Conservation (phyloP, 73 alveolate species). For the Paramecium caudatum region DNA sequence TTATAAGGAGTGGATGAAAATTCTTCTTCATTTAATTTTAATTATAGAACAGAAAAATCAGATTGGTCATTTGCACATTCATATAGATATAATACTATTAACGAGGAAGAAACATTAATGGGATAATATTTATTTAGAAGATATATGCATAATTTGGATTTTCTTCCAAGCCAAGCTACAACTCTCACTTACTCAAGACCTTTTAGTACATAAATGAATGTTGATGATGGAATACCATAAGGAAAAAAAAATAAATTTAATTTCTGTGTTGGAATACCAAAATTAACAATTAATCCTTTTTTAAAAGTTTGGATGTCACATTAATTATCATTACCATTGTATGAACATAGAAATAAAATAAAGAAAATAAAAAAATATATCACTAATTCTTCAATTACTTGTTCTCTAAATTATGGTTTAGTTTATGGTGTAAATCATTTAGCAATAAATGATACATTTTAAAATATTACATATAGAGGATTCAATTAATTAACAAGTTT, state of each 20-base stretch:
- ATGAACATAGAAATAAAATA: conserved; percentile 28
- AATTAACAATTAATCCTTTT: conserved; percentile 7
- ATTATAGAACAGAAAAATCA: background rate
- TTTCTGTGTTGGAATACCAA: background rate
- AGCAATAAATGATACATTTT: conserved; percentile 17
- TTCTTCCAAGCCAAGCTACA: background rate
- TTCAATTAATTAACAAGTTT: background rate
- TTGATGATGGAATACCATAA: background rate
- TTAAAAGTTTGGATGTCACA: conserved; percentile 48
- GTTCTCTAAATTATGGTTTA: conserved; percentile 14
- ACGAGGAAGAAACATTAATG: background rate
- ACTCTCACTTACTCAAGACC: background rate
- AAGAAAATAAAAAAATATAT: background rate
- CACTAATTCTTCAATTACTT: conserved; percentile 10
- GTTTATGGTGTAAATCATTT: background rate
- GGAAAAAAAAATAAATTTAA: conserved; percentile 5
- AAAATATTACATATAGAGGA: background rate
- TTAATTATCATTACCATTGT: background rate
- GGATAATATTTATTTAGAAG: background rate
- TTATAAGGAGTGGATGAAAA: background rate
- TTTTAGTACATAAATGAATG: background rate
- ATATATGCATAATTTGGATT: conserved; percentile 18
- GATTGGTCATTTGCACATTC: background rate
- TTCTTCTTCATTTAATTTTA: background rate
- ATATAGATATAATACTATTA: background rate